phyloP scores from a whole-genome alignment of 164 flowering plant species.

The Tetracentron sinense region DNA sequence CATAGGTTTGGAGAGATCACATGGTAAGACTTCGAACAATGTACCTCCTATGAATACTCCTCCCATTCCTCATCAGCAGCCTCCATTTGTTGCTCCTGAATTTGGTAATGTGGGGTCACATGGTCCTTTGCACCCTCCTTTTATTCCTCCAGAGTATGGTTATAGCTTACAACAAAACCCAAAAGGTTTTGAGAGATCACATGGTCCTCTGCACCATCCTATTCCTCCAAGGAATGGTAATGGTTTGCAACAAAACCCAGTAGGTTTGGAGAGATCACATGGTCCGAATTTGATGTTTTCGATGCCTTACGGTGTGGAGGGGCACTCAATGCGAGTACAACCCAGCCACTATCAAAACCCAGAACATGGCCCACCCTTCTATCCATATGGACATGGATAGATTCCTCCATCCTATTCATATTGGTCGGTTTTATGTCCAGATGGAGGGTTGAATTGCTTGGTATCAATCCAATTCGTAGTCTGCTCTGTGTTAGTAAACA shows the following conservation, averaged over 20 bases:
- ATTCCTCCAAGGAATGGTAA: not conserved
- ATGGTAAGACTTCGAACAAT: not conserved
- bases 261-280: not conserved
- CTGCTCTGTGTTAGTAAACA: too few species aligned
- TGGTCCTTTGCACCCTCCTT: not conserved
- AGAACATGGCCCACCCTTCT: not conserved
- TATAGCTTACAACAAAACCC: not conserved
- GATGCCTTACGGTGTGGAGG: not conserved
- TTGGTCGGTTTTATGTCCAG: not conserved
- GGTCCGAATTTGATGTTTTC: constrained; percentile 1
- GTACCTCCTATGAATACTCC: not conserved
- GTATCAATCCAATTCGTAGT: too few species aligned
- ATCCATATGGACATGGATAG: constrained; percentile 1
- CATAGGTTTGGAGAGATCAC: not conserved
- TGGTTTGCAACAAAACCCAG: not conserved
- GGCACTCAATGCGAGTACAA: not conserved
- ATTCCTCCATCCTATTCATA: not conserved
- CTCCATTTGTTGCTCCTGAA: not conserved
- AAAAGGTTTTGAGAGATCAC: not conserved
- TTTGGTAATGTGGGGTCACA: not conserved
- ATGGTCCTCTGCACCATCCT: not conserved
- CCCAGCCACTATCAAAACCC: not conserved
- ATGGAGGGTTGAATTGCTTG: not conserved
- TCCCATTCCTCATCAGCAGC: constrained; percentile 1
- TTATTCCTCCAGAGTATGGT: too few species aligned